These are phyloP conservation scores for Pseudonitzschia multiseries DNA, from an alignment of 108 stramenopile genomes.

Conservation along the genomic window DNA sequence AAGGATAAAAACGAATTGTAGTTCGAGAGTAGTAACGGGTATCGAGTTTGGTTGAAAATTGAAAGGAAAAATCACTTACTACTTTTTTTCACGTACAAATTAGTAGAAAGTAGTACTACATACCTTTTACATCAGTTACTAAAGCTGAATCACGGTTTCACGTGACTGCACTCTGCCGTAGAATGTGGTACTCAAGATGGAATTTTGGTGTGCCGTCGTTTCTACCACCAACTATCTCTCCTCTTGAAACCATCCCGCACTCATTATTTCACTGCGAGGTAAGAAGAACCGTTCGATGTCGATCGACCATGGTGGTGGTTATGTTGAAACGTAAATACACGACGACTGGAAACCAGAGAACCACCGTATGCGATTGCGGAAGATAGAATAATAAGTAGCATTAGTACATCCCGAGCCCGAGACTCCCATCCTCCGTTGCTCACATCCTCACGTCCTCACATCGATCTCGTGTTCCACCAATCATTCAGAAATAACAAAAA, in stretches of 20 bases:
- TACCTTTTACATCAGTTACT: conserved; percentile 21
- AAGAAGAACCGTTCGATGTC: background rate
- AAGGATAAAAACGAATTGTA: conserved; percentile 11
- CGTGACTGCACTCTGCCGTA: background rate
- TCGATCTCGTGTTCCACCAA: background rate
- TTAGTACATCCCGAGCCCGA: no score
- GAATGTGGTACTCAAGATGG: background rate
- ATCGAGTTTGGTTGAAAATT: background rate
- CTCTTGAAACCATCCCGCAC: background rate
- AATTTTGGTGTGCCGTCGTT: background rate
- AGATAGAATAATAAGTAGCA: no score
- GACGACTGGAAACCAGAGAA: background rate
- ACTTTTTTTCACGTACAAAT: conserved; percentile 6
- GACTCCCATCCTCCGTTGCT: no score
- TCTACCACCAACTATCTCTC: conserved; percentile 1
- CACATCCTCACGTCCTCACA: background rate
- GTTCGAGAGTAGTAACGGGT: background rate
- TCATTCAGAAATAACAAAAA: conserved; percentile 14
- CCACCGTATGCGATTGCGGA: background rate
- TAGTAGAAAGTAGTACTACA: background rate
- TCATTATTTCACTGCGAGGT: conserved; percentile 14
- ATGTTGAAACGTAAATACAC: background rate
- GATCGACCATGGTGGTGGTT: background rate
- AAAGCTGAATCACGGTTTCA: conserved; percentile 7
- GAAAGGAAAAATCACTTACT: background rate